These are phyloP conservation scores for Zasmidium citrigriseum DNA, from an alignment of 2,329 filamentous ascomycete species.

Conservation along the genomic window DNA sequence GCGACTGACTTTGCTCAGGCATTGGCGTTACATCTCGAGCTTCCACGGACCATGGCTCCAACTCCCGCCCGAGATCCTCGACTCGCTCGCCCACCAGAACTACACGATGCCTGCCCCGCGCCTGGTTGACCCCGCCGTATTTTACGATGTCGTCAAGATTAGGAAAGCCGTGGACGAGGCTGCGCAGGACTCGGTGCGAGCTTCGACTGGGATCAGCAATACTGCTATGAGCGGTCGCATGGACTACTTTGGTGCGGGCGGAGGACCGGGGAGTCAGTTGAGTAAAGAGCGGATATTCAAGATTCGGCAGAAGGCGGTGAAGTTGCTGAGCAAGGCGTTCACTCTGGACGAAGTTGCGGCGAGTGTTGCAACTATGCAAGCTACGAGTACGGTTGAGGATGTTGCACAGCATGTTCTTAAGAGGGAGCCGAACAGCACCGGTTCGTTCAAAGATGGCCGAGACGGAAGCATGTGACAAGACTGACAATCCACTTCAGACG, in stretches of 20 bases:
- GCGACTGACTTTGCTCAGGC: constrained; percentile 51
- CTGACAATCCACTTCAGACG: constrained; percentile 51
- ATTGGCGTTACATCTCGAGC: constrained; percentile 82
- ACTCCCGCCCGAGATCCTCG: constrained; percentile 75
- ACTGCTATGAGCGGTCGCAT: constrained; percentile 59
- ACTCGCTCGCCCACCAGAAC: constrained; percentile 76
- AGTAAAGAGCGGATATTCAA: constrained; percentile 75
- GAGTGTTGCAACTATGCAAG: constrained; percentile 82
- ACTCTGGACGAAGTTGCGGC: constrained; percentile 80
- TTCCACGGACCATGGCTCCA: constrained; percentile 84
- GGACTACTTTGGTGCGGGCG: constrained; percentile 52
- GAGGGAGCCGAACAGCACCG: constrained; percentile 61
- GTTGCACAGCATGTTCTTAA: constrained; percentile 73
- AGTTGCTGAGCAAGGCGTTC: constrained; percentile 76
- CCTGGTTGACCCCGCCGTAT: constrained; percentile 75
- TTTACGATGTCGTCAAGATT: constrained; percentile 84
- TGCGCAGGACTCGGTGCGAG: constrained; percentile 73
- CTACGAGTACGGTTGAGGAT: constrained; percentile 73
- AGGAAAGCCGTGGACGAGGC: constrained; percentile 78
- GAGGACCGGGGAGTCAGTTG: constrained; percentile 60
- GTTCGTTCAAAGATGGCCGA: constrained; percentile 5
- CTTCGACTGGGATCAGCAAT: constrained; percentile 71
- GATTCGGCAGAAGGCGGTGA: constrained; percentile 78
- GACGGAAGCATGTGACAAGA: not conserved
- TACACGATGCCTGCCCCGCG: constrained; percentile 74